Percentiles rank a stretch among this genome's conserved stretches.
Evolutionary conservation across 2,329 filamentous ascomycete species (phyloP).

Genomic region (Trichoderma atroviride): DNA sequence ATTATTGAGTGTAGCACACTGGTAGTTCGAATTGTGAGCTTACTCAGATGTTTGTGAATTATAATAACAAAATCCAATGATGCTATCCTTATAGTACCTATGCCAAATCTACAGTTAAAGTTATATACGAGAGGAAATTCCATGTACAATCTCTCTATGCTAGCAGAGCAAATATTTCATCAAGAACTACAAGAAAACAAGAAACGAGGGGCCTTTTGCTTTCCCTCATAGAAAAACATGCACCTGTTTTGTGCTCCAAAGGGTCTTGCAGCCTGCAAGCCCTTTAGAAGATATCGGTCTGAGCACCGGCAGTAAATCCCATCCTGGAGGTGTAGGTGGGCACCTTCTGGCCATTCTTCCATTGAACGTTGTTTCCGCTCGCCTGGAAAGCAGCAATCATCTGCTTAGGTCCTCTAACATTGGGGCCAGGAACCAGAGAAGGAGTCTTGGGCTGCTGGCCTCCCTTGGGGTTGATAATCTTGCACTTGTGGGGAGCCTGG

Average conservation of each 20-base stretch:
- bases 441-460: slow-evolving; percentile 18
- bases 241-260: not conserved
- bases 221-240: not conserved
- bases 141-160: not conserved
- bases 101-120: not conserved
- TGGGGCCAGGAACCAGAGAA: not conserved
- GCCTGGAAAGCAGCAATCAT: slow-evolving; percentile 20
- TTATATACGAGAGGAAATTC: not conserved
- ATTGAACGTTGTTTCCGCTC: slow-evolving; percentile 7
- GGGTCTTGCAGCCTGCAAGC: not conserved
- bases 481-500: slow-evolving; percentile 14
- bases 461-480: slow-evolving; percentile 8
- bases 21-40: not conserved
- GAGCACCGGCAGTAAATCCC: slow-evolving; percentile 13
- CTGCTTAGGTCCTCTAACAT: slow-evolving; percentile 11
- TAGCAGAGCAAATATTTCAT: not conserved
- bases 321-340: slow-evolving; percentile 9
- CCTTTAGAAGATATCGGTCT: slow-evolving; percentile 15
- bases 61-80: not conserved
- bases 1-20: not conserved
- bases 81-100: not conserved
- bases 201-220: too few species aligned
- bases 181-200: not conserved
- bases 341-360: slow-evolving; percentile 7
- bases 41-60: not conserved